These are phyloP conservation scores for Neurospora sp. DNA, from an alignment of 495 filamentous ascomycete genomes.

Conservation along the genomic window DNA sequence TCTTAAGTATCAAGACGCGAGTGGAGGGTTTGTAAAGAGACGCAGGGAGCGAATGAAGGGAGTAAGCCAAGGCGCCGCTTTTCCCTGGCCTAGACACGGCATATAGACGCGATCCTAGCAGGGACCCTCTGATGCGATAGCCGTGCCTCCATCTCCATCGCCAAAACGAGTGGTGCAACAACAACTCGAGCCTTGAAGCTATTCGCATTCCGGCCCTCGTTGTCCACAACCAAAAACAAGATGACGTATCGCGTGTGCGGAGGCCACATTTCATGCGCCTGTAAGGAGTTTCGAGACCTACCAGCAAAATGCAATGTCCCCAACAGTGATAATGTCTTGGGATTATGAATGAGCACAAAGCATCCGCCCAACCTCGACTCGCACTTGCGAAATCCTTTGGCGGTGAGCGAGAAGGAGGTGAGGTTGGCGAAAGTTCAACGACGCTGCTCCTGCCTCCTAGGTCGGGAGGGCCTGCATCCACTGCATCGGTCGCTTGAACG, in stretches of 20 bases:
- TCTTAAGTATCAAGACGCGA: background rate
- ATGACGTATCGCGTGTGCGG: background rate
- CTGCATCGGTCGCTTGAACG: constrained; percentile 17
- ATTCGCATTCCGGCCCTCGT: background rate
- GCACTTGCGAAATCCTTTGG: background rate
- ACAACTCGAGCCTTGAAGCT: background rate
- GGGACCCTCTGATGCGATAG: background rate
- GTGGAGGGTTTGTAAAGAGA: background rate
- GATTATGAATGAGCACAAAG: background rate
- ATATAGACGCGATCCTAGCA: background rate
- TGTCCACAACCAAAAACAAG: background rate
- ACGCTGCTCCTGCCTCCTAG: background rate
- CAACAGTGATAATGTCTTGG: background rate
- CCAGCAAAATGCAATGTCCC: background rate
- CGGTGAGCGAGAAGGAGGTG: background rate
- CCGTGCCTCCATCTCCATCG: background rate
- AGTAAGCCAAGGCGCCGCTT: background rate
- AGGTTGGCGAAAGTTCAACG: background rate
- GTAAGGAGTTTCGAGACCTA: background rate
- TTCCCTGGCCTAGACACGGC: background rate
- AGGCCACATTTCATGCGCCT: background rate
- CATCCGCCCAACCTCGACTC: background rate
- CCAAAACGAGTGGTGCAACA: background rate
- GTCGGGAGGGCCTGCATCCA: constrained; percentile 5
- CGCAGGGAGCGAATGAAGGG: background rate